phyloP scores from a whole-genome alignment of 352 stramenopile species.

The Phytopythium sindhum region DNA sequence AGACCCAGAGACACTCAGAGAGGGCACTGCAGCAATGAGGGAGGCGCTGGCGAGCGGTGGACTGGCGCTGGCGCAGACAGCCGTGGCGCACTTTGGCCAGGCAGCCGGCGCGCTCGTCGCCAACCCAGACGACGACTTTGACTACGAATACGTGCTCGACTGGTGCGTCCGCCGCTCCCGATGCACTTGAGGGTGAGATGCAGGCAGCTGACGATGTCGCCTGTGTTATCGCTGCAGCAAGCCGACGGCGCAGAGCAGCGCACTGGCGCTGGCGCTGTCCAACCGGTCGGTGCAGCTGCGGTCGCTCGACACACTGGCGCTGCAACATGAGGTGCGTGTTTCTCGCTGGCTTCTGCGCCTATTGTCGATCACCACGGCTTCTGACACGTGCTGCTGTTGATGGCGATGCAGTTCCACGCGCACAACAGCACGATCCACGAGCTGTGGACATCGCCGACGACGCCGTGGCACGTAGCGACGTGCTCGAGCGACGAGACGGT shows the following conservation, averaged over 20 bases:
- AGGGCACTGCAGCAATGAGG: constrained; percentile 27
- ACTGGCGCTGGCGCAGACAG: constrained; percentile 55
- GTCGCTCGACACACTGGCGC: constrained; percentile 60
- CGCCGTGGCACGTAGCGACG: constrained; percentile 67
- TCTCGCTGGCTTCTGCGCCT: not conserved
- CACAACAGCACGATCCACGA: constrained; percentile 82
- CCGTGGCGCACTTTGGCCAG: constrained; percentile 60
- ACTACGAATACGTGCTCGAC: constrained; percentile 86
- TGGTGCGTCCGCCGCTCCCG: constrained; percentile 25
- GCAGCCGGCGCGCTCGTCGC: constrained; percentile 25
- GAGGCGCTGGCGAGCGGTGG: constrained; percentile 37
- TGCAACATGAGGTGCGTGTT: constrained; percentile 44
- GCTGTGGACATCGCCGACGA: constrained; percentile 64
- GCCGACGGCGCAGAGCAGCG: constrained; percentile 50
- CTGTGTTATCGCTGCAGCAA: constrained; percentile 32
- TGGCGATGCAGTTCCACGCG: constrained; percentile 43
- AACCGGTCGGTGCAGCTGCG: constrained; percentile 66
- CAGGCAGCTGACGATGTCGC: too few relatives aligned
- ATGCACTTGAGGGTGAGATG: not conserved
- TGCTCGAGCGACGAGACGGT: constrained; percentile 84
- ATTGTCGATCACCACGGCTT: not conserved
- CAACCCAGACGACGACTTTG: constrained; percentile 59
- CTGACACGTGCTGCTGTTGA: too few relatives aligned
- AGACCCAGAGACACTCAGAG: too few relatives aligned
- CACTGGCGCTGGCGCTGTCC: constrained; percentile 64